Evolutionary conservation across 1,284 basidiomycete species (phyloP), one percentile per base, ranked within the genome.

Genomic region (Ganoderma multipileum): DNA sequence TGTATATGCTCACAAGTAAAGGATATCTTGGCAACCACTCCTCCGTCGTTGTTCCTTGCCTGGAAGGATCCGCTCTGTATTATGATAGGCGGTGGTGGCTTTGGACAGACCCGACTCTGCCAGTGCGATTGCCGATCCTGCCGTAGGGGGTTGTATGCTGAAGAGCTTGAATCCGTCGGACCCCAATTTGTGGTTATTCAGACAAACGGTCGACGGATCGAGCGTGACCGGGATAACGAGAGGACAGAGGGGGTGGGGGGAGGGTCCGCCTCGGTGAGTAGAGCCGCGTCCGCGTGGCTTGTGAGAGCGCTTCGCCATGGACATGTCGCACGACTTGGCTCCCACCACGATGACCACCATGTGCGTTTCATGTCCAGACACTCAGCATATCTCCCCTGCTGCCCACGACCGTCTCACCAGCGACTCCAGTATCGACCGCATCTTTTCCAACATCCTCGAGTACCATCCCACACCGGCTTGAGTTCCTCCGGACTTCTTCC

Each of bases 121-220:
- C n/a, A n/a, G n/a, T n/a, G n/a, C 58, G 58, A 60, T 60, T 23
- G 38, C 38, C 58, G 58, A 60, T 60, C 58, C 20, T 26, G 58
- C 9, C 42, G 23, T 41, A 41, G 11, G 16, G 4, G 16, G 38
- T n/a, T n/a, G n/a, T 41, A 41, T 41, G n/a, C n/a, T 18, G 36
- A 41, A 23, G 4, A 41, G 26, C 38, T 28, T 12, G 3, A 18
- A 60, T 11, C 28, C 16, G 58, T 6, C 1, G 11, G 58, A 39
- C 23, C 23, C 12, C 58, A 11, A 30, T 18, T 41, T 38, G 58
- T 28, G 23, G 58, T 26, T 42, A 6, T 12, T n/a, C 3, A 23
- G 9, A n/a, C 18, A 33, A 23, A 38, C n/a, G n/a, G 57, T 38
- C 55, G 36, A 20, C 16, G 23, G 58, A 60, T 42, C 58, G 39